phyloP scores from a whole-genome alignment of 257 asterid species.

The Fraxinus quadrangulata region DNA sequence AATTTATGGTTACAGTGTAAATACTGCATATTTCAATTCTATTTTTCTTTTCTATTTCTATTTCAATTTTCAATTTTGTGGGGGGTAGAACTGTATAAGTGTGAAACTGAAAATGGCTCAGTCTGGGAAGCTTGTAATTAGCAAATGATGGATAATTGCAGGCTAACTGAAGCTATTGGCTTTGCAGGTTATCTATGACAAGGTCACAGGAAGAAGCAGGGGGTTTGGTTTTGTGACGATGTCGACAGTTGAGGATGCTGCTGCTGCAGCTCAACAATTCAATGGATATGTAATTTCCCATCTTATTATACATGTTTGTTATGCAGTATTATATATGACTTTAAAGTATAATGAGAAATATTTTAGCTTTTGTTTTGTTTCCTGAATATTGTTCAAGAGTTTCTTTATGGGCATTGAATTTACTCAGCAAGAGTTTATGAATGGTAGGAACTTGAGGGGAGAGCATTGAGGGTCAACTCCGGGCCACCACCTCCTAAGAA shows the following conservation, averaged over 20 bases:
- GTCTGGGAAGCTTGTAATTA: neutral
- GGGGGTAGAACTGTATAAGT: neutral
- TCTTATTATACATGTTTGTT: neutral
- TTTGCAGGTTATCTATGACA: slow-evolving; percentile 89
- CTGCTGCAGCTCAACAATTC: slow-evolving; percentile 71
- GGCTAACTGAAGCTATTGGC: neutral
- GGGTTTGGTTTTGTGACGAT: slow-evolving; percentile 95
- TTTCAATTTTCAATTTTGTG: neutral
- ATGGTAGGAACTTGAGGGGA: slow-evolving; percentile 73
- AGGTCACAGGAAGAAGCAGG: slow-evolving; percentile 75
- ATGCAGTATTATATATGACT: neutral
- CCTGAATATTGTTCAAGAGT: neutral
- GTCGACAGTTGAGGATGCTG: slow-evolving; percentile 69
- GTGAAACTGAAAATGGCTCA: neutral
- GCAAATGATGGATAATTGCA: neutral
- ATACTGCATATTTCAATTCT: neutral
- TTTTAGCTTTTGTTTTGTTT: neutral
- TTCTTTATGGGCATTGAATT: neutral
- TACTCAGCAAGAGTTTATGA: neutral
- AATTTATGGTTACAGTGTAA: neutral
- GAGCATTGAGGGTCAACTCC: slow-evolving; percentile 71
- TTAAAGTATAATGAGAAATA: neutral
- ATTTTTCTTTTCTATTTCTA: too few relatives aligned
- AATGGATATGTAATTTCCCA: slow-evolving; percentile 71
- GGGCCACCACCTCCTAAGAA: slow-evolving; percentile 81